Evolutionary conservation across 345 rosid genomes (phyloP).

Genomic region (Citrus sinensis): DNA sequence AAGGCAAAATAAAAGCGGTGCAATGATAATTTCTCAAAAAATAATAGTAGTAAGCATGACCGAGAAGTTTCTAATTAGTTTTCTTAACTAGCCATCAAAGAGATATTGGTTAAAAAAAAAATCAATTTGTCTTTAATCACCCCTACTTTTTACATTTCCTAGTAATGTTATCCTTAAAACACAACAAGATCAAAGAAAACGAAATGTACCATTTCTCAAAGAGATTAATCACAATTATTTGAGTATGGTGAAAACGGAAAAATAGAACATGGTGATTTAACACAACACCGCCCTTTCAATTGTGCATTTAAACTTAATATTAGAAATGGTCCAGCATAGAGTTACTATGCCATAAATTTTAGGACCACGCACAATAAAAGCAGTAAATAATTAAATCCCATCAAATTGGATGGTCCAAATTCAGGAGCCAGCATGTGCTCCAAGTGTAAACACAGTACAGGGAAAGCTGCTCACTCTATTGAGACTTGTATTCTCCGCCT

Average conservation of each 20-base stretch:
- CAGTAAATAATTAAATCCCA: slow-evolving; percentile 11
- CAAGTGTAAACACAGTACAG: slow-evolving; percentile 16
- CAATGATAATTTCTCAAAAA: too few relatives aligned
- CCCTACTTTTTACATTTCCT: too few relatives aligned
- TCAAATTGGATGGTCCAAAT: slow-evolving; percentile 33
- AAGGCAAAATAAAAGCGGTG: too few relatives aligned
- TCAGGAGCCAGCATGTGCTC: slow-evolving; percentile 25
- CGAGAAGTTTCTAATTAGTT: too few relatives aligned
- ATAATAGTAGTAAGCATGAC: too few relatives aligned
- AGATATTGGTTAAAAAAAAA: too few relatives aligned
- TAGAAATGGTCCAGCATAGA: slow-evolving; percentile 31
- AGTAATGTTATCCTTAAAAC: too few relatives aligned
- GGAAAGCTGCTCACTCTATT: slow-evolving; percentile 11
- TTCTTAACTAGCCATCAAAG: too few relatives aligned
- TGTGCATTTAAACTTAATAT: slow-evolving; percentile 15
- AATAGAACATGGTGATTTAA: background rate
- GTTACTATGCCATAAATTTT: slow-evolving; percentile 19
- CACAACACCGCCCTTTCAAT: background rate
- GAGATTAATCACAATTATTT: too few relatives aligned
- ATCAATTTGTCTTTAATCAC: too few relatives aligned
- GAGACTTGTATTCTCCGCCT: background rate
- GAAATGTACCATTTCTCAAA: too few relatives aligned
- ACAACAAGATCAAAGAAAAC: too few relatives aligned
- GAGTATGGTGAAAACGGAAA: background rate
- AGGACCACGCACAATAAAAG: slow-evolving; percentile 41